Evolutionary conservation across 129 eudicot genomes (phyloP), one percentile per base, ranked within the genome.

Genomic region (Rutidosis leptorrhynchoides): DNA sequence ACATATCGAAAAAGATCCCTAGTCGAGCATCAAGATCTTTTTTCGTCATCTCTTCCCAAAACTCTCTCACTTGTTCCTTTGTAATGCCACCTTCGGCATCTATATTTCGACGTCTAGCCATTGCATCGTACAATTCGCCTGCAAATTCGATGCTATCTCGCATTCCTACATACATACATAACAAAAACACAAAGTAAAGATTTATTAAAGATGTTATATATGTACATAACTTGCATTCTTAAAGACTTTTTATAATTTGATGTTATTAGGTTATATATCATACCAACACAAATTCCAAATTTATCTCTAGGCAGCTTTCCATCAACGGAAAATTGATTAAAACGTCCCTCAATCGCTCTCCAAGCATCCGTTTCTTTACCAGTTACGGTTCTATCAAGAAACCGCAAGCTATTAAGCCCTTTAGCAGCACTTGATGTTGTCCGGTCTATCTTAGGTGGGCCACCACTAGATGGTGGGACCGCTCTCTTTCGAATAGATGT

Each of bases 1-100:
- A 89, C 99, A 94, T 94, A 74, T 89, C 99, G 54, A 94, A 94
- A 88, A 94, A 94, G 53, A 94, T 86, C 67, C 87, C 86, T 24
- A 94, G 95, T 65, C 99, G 81, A 12, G 95, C 78, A 78, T 89
- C 97, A 37, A 83, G 80, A 61, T 86, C 95, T 53, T 83, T 78
- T 32, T 77, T 80, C 3, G 97, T 79, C 83, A 94, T 81, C 55
- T 94, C 90, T 55, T 82, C 88, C 99, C 99, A 94, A 76, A 94
- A 94, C 61, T 56, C 64, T 46, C 72, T 82, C 51, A 89, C 37
- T 70, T 86, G 79, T 10, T 80, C 86, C 25, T 62, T 22, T 11
- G 70, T 82, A 37, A 94, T 83, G 61, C 97, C 99, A 29, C 79
- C 73, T 42, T 71, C 71, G 6, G 67, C 78, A 43, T 70, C 46